These are phyloP conservation scores for Macroventuria anomochaeta DNA, from an alignment of 2,329 filamentous ascomycete genomes.

Conservation along the genomic window DNA sequence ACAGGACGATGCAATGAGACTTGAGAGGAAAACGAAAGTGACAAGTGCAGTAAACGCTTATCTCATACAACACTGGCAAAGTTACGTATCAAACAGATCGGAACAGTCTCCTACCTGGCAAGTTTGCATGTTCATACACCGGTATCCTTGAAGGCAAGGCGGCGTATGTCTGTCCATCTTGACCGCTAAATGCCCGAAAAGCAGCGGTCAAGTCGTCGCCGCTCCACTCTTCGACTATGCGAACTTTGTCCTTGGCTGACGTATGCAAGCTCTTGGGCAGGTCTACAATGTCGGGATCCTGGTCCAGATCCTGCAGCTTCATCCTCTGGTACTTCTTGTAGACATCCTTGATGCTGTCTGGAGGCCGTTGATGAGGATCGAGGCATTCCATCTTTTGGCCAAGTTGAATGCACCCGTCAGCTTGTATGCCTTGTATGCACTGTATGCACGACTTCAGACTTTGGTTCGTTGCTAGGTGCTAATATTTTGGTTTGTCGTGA, in stretches of 20 bases:
- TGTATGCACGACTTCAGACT: no score
- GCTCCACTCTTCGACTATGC: conserved; percentile 31
- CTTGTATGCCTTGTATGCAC: no score
- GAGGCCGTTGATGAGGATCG: conserved; percentile 80
- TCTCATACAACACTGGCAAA: neutral
- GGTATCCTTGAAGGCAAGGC: conserved; percentile 21
- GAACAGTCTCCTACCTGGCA: conserved; percentile 66
- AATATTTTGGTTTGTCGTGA: conserved; percentile 1
- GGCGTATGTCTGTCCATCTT: conserved; percentile 8
- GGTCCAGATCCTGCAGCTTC: conserved; percentile 58
- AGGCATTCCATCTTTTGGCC: conserved; percentile 50
- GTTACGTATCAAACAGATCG: neutral
- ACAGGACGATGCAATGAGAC: no score
- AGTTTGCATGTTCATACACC: conserved; percentile 68
- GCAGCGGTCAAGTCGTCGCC: conserved; percentile 26
- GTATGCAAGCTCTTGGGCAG: conserved; percentile 34
- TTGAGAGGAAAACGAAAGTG: neutral
- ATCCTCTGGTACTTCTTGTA: conserved; percentile 79
- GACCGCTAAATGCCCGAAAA: conserved; percentile 35
- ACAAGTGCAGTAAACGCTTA: neutral
- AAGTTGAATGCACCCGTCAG: neutral
- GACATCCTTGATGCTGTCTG: conserved; percentile 69
- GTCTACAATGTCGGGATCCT: conserved; percentile 56
- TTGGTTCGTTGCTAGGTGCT: neutral
- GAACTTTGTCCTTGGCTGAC: conserved; percentile 31